A percentile compares a stretch with the other conserved stretches of the same genome.
phyloP scores from a whole-genome alignment of 2,329 filamentous ascomycete genomes.

The Colletotrichum neosansevieriae region DNA sequence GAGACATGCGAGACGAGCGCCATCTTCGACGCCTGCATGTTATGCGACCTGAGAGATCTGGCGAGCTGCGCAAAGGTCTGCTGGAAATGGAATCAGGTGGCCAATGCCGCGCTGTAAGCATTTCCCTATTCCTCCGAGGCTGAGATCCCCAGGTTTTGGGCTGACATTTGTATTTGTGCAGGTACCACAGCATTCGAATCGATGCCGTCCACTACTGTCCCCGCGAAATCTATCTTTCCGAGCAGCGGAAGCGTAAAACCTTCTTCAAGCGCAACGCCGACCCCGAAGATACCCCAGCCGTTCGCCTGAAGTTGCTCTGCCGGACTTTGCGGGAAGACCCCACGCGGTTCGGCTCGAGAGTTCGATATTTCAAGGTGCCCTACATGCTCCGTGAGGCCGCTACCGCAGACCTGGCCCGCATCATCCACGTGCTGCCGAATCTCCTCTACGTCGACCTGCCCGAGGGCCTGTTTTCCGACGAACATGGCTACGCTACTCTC shows the following conservation, averaged over 20 bases:
- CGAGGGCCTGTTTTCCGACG: slow-evolving; percentile 87
- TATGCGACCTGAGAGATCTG: slow-evolving; percentile 92
- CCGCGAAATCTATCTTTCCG: slow-evolving; percentile 83
- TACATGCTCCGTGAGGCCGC: slow-evolving; percentile 95
- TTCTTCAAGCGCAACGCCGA: slow-evolving; percentile 82
- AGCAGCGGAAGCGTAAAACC: slow-evolving; percentile 80
- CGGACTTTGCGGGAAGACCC: slow-evolving; percentile 85
- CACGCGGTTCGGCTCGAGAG: slow-evolving; percentile 73
- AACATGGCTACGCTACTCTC: slow-evolving; percentile 78
- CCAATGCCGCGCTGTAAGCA: slow-evolving; percentile 71
- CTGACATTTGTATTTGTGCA: slow-evolving; percentile 51
- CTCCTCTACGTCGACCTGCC: slow-evolving; percentile 92
- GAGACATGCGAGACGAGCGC: slow-evolving; percentile 86
- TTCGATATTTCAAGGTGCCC: slow-evolving; percentile 86
- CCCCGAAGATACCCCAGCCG: slow-evolving; percentile 82
- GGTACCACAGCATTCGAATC: slow-evolving; percentile 90
- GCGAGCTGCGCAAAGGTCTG: slow-evolving; percentile 82
- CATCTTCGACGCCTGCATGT: slow-evolving; percentile 85
- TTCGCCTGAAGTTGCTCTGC: slow-evolving; percentile 82
- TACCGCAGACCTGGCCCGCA: slow-evolving; percentile 86
- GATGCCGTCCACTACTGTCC: slow-evolving; percentile 96
- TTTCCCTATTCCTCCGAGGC: slow-evolving; percentile 15
- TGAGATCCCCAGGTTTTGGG: slow-evolving; percentile 10
- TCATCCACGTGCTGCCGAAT: slow-evolving; percentile 86
- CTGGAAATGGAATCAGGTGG: slow-evolving; percentile 74